Base-by-base conservation (phyloP, 352 stramenopile species). In the Phytopythium helicoides region DNA sequence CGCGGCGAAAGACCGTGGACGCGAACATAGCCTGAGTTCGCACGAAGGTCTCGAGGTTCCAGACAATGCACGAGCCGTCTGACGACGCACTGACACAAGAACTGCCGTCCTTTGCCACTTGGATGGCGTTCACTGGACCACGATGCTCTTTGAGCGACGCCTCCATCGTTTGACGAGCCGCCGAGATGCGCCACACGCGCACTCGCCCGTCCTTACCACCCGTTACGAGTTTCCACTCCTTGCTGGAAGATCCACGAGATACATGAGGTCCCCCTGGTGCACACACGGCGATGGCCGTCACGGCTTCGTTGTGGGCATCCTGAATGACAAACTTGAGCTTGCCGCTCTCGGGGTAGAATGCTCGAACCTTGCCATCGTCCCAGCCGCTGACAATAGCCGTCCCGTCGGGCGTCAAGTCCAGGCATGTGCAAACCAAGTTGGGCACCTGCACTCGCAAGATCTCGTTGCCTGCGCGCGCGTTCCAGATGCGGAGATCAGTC, bases 311-410 rank as follows among this genome's bases (percentile, higher is more conserved):
- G 70, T 98, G 95, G 6, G 95, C 96, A 60, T 98, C 91, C 59
- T 95, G 89, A 64, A 99, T 99, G 44, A 98, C 95, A 62, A 98
- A 99, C 64, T 98, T 96, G 28, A 99, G 76, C 60, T 98, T 98
- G 47, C 96, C 96, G 54, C 72, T 96, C 62, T 98, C 94, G 6
- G 96, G 96, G 60, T 93, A 97, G 66, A 99, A 99, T 3, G 94
- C 94, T 18, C 96, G 86, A 15, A 99, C 96, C 64, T 98, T 98
- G 56, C 96, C 96, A 65, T 99, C 96, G 52, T 95, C 89, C 96
- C 96, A 99, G 37, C 91, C 96, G 34, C 86, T 97, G 26, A 99
- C 74, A 55, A 99, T 97, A 16, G 83, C 83, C 49, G 63, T 71
- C 26, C 95, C 96, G 58, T 89, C 85, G 7, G 68, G 65, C 16